Percentiles rank a stretch among this genome's conserved stretches.
Evolutionary conservation across 2,329 filamentous ascomycete species (phyloP).

Genomic region (Huntiella moniliformis): DNA sequence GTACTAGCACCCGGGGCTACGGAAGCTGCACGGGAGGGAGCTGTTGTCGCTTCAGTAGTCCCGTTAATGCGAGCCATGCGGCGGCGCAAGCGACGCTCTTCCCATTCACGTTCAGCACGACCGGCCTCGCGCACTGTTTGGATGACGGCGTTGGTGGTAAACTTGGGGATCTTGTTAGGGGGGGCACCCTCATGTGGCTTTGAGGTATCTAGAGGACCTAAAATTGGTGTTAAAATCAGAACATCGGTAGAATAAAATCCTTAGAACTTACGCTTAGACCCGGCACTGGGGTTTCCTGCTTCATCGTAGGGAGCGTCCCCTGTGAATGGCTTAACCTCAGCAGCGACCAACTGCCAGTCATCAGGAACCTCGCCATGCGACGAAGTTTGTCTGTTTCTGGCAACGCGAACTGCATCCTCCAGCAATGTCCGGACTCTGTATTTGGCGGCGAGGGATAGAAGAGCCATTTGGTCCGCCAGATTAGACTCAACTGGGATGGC

Average conservation of each 20-base stretch:
- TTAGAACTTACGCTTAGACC: constrained; percentile 9
- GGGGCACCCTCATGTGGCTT: constrained; percentile 14
- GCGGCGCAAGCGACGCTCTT: constrained; percentile 52
- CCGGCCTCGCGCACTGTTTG: constrained; percentile 41
- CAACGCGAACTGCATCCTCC: constrained; percentile 55
- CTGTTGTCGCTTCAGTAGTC: constrained; percentile 29
- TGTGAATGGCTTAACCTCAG: constrained; percentile 23
- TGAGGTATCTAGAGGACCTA: constrained; percentile 13
- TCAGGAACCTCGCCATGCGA: constrained; percentile 63
- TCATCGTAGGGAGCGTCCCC: constrained; percentile 13
- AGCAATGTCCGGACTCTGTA: constrained; percentile 58
- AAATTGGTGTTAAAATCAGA: background rate
- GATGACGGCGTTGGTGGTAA: constrained; percentile 30
- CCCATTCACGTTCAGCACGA: constrained; percentile 47
- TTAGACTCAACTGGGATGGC: constrained; percentile 59
- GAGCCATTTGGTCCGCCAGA: constrained; percentile 63
- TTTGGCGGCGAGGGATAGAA: constrained; percentile 68
- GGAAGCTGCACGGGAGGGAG: constrained; percentile 34
- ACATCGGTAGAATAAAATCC: background rate
- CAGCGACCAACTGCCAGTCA: constrained; percentile 57
- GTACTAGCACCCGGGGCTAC: constrained; percentile 38
- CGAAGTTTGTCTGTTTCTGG: constrained; percentile 52
- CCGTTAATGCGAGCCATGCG: constrained; percentile 45
- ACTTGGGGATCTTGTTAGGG: constrained; percentile 28
- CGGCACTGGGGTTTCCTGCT: background rate